Evolutionary conservation across 805 yeast species (phyloP).

Genomic region (Millerozyma acaciae): DNA sequence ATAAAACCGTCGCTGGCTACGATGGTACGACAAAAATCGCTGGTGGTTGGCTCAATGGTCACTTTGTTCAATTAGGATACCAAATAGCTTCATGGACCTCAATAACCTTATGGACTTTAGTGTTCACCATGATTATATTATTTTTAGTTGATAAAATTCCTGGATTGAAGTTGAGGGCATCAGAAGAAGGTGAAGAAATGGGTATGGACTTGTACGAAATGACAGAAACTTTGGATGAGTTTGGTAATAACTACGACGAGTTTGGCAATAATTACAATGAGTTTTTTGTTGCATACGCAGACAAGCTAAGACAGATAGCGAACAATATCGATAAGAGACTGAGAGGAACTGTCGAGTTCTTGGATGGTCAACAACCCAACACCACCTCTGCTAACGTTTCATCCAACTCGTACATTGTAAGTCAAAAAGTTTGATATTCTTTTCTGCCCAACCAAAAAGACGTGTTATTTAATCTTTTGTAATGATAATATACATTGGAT

Average conservation of each 20-base stretch:
- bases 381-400: too few relatives aligned
- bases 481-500: too few relatives aligned
- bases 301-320: too few relatives aligned
- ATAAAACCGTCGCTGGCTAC: slow-evolving; percentile 39
- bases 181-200: slow-evolving; percentile 45
- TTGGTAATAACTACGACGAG: slow-evolving; percentile 29
- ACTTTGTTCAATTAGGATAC: slow-evolving; percentile 43
- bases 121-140: slow-evolving; percentile 40
- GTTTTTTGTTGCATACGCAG: too few relatives aligned
- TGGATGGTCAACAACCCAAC: too few relatives aligned
- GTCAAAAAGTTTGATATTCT: too few relatives aligned
- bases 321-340: too few relatives aligned
- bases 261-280: slow-evolving; percentile 19
- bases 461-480: too few relatives aligned
- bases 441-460: too few relatives aligned
- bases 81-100: slow-evolving; percentile 44
- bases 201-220: slow-evolving; percentile 51
- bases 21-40: slow-evolving; percentile 41
- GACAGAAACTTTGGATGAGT: slow-evolving; percentile 45
- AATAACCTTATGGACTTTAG: slow-evolving; percentile 42
- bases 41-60: slow-evolving; percentile 47
- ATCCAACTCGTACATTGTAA: too few relatives aligned
- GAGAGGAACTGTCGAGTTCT: too few relatives aligned
- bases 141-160: slow-evolving; percentile 49
- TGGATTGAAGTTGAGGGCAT: slow-evolving; percentile 43